Evolutionary conservation across 1,284 basidiomycete species (phyloP).

Genomic region (Stygiomarasmius scandens): DNA sequence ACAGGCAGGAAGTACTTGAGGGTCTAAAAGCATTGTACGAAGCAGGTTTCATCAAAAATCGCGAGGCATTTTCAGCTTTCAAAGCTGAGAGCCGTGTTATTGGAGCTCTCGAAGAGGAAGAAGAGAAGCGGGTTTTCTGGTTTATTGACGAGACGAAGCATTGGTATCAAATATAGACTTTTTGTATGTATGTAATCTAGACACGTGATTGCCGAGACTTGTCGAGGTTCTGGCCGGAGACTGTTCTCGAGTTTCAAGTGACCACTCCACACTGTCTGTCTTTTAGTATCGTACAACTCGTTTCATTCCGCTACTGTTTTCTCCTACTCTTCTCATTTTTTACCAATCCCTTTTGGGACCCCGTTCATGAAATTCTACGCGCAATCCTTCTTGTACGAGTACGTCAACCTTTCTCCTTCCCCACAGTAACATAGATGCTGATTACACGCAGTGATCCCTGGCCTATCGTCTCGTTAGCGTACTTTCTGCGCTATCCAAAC

Average conservation of each 20-base stretch:
- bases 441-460: conserved; percentile 72
- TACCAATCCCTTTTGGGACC: neutral
- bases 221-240: neutral
- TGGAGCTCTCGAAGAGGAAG: conserved; percentile 47
- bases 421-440: neutral
- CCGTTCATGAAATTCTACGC: conserved; percentile 77
- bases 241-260: neutral
- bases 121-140: conserved; percentile 52
- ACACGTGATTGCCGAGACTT: neutral
- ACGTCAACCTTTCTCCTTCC: conserved; percentile 30
- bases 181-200: too few species aligned
- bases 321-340: neutral
- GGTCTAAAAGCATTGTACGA: conserved; percentile 57
- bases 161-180: conserved; percentile 44
- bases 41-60: conserved; percentile 48
- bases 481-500: conserved; percentile 96
- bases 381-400: conserved; percentile 83
- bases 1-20: conserved; percentile 75
- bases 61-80: conserved; percentile 17
- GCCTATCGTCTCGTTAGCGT: conserved; percentile 90
- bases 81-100: conserved; percentile 27
- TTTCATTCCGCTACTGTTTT: neutral
- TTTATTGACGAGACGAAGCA: conserved; percentile 39
- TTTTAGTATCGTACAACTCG: conserved; percentile 1
- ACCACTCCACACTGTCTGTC: conserved; percentile 1